phyloP scores from a whole-genome alignment of 2,329 filamentous ascomycete genomes.

The Aspergillus jensenii region DNA sequence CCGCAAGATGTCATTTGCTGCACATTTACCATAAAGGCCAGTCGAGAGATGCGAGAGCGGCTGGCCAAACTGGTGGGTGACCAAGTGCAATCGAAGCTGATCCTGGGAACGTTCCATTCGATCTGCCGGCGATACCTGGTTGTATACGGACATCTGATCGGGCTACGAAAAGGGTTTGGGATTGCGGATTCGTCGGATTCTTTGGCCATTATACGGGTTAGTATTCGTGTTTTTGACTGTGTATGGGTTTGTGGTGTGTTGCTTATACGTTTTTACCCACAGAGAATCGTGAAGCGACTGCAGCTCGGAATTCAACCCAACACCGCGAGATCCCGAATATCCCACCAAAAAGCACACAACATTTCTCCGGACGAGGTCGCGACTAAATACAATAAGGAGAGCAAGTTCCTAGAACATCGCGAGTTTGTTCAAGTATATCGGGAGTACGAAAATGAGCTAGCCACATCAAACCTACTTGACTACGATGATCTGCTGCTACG shows the following conservation, averaged over 20 bases:
- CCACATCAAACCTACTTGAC: conserved; percentile 78
- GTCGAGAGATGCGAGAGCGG: conserved; percentile 87
- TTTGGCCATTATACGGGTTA: conserved; percentile 67
- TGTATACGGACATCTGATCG: conserved; percentile 80
- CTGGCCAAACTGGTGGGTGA: conserved; percentile 79
- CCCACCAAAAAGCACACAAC: conserved; percentile 59
- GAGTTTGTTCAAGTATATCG: conserved; percentile 68
- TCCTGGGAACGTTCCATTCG: conserved; percentile 93
- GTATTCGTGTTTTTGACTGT: conserved; percentile 1
- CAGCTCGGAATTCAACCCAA: conserved; percentile 68
- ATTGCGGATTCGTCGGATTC: conserved; percentile 87
- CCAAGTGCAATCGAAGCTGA: conserved; percentile 70
- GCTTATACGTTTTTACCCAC: conserved; percentile 9
- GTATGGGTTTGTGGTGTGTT: background rate
- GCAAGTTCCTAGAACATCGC: conserved; percentile 53
- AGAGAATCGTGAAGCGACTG: conserved; percentile 75
- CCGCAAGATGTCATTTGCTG: conserved; percentile 91
- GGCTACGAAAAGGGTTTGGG: conserved; percentile 77
- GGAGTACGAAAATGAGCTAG: conserved; percentile 76
- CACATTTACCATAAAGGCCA: conserved; percentile 95
- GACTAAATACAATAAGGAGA: conserved; percentile 31
- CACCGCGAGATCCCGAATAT: conserved; percentile 72
- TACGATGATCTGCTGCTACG: conserved; percentile 89
- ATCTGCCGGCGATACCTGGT: conserved; percentile 83
- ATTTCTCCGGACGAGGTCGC: conserved; percentile 48